Evolutionary conservation across 2,329 filamentous ascomycete species (phyloP).

Genomic region (Penicillium hesseltinei): DNA sequence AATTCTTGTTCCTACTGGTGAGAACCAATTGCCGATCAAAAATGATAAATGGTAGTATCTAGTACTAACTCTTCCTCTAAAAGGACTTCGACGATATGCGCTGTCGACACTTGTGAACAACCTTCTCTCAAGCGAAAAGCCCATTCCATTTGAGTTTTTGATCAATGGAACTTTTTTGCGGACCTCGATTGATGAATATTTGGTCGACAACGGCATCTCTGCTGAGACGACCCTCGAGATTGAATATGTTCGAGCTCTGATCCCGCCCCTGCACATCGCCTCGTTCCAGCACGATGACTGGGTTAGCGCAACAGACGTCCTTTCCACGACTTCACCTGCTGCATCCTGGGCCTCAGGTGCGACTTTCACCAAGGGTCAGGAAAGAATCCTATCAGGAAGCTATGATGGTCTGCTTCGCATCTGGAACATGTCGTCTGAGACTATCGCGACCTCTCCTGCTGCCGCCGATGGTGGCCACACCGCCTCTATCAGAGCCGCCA

Average conservation of each 20-base stretch:
- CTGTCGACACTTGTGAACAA: constrained; percentile 64
- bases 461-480: constrained; percentile 69
- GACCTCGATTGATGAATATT: constrained; percentile 85
- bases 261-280: constrained; percentile 83
- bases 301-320: constrained; percentile 82
- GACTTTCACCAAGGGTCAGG: constrained; percentile 53
- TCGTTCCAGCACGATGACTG: constrained; percentile 98
- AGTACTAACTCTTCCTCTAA: constrained; percentile 13
- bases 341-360: constrained; percentile 55
- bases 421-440: constrained; percentile 85
- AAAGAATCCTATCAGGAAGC: constrained; percentile 82
- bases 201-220: constrained; percentile 80
- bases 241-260: constrained; percentile 88
- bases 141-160: constrained; percentile 75
- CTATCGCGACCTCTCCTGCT: constrained; percentile 72
- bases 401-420: constrained; percentile 87
- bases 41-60: not conserved
- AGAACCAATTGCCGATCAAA: constrained; percentile 17
- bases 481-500: constrained; percentile 75
- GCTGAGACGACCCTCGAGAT: constrained; percentile 82
- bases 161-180: constrained; percentile 90
- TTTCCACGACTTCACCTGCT: constrained; percentile 65
- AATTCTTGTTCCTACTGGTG: constrained; percentile 59
- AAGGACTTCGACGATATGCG: constrained; percentile 57
- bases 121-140: constrained; percentile 55